phyloP scores from a whole-genome alignment of 345 rosid genomes.

The Boechera stricta region DNA sequence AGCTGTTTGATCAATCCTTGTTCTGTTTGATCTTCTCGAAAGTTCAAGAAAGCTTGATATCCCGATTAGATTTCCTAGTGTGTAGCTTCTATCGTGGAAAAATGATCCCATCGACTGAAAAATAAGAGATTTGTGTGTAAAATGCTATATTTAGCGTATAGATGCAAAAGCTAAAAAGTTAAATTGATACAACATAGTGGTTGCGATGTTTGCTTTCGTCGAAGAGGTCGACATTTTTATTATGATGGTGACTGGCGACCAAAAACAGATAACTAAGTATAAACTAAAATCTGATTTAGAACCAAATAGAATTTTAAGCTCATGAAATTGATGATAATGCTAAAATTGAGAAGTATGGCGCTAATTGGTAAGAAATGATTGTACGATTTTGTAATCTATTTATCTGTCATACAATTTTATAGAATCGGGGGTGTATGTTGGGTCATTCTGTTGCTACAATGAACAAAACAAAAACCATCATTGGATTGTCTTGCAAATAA shows the following conservation, averaged over 20 bases:
- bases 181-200: constrained; percentile 22
- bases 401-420: not conserved
- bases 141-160: not conserved
- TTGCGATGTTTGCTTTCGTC: constrained; percentile 29
- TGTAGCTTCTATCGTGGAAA: constrained; percentile 75
- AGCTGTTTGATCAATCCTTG: constrained; percentile 51
- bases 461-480: not conserved
- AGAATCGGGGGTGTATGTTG: too few relatives aligned
- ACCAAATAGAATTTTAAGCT: not conserved
- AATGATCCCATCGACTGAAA: constrained; percentile 79
- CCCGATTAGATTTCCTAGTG: constrained; percentile 81
- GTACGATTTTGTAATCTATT: not conserved
- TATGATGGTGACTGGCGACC: constrained; percentile 37
- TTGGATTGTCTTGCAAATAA: not conserved
- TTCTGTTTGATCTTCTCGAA: constrained; percentile 60
- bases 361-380: not conserved
- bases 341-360: not conserved
- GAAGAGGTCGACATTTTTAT: not conserved
- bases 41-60: constrained; percentile 65
- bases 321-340: not conserved
- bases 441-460: too few relatives aligned
- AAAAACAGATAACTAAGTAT: not conserved
- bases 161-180: not conserved
- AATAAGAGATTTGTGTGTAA: not conserved
- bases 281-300: not conserved